Base-by-base conservation (phyloP, 1,284 basidiomycete species). In the Cryptococcus sp. region DNA sequence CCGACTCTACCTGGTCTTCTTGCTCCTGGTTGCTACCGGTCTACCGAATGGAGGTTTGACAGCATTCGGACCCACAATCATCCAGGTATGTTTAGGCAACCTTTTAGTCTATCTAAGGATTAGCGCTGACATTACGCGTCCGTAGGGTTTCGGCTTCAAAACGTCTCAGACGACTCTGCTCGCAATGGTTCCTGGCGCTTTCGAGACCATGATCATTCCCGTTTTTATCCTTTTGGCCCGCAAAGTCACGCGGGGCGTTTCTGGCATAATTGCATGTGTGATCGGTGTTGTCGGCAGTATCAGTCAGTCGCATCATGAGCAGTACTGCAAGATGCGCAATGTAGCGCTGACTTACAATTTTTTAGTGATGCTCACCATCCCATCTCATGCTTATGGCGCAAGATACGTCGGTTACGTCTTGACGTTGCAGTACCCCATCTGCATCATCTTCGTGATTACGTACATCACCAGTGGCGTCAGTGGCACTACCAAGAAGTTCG, bases 41-140 rank as follows among this genome's bases (percentile, higher is more conserved):
- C 42, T 66, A 5, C 59, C 59, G 25, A 66, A 64, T 50, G 64
- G 62, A 38, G 58, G 60, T 41, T 13, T 60, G 16, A 62, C 57
- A 17, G 59, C 61, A 15, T 76, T 75, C 48, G 69, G 70, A 5
- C 62, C 59, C 3, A 67, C 66, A 38, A 75, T 78, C 58, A 74
- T 77, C 49, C 15, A 55, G 20, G 52, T 50, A 31, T 27, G 48
- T 50, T 7, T 5, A 8, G 19, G 25, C 25, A 7, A 54, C n/a
- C n/a, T n/a, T n/a, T n/a, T n/a, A n/a, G n/a, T n/a, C n/a, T n/a
- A n/a, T n/a, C n/a, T n/a, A n/a, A n/a, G n/a, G n/a, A n/a, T n/a
- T n/a, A n/a, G n/a, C 31, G 31, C 31, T 35, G 31, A 35, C 31
- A 2, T 4, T 2, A 2, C 31, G 31, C 13, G 13, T 35, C 8